Evolutionary conservation across 1,139 yeast genomes (phyloP), one percentile per base, ranked within the genome.

Genomic region (Candida labiduridarum): DNA sequence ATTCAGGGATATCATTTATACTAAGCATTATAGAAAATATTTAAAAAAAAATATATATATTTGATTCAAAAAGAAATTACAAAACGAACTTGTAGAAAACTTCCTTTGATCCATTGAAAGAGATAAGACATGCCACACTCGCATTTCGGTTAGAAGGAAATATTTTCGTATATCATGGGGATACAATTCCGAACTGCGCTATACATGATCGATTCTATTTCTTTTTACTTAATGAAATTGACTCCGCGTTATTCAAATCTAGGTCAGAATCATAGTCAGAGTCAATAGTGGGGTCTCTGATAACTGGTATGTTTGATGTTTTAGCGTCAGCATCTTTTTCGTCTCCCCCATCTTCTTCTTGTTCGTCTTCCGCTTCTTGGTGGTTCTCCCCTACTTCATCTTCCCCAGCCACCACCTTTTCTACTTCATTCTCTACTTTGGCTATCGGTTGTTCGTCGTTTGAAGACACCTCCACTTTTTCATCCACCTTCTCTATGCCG

Each of bases 181-280:
- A 25, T 25, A 25, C 6, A 25, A 2, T 25, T 25, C 29, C 29
- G 29, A 25, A 7, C 6, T 25, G 29, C 29, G 3, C 8, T 25
- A 25, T 25, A 9, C 10, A 25, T 25, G 10, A 6, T 8, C 10
- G 9, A 25, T 25, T 2, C 18, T 16, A 19, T 19, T 25, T 45
- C 18, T 9, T 16, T 30, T 31, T 14, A 22, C 30, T 38, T 11
- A 22, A 15, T 18, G 55, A 39, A 10, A 53, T 55, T 14, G 52
- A 47, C 50, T 53, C 55, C 9, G 51, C 41, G 31, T 49, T 36
- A 8, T 63, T 55, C 22, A 65, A 51, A 42, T 69, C 74, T n/a
- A 69, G 55, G 45, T 63, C 58, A 1, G 70, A 52, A 48, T 69
- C 67, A 44, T 60, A 68, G 15, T 63, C 68, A 3, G 70, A 64